phyloP scores from a whole-genome alignment of 192 early-diverging fungal genomes.

The Geranomyces variabilis region DNA sequence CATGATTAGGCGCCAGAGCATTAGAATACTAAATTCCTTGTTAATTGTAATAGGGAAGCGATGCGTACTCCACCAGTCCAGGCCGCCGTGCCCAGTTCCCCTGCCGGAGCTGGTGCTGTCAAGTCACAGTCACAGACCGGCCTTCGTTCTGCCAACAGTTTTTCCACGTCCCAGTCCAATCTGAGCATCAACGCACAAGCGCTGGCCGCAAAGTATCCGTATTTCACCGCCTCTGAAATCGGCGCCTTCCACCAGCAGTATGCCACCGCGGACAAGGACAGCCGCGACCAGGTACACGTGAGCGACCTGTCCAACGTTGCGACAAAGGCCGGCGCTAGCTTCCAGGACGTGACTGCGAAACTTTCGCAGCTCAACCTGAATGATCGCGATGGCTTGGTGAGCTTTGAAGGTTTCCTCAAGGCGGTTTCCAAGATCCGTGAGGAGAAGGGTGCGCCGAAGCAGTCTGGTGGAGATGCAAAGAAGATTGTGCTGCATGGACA shows the following conservation, averaged over 20 bases:
- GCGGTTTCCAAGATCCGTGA: slow-evolving; percentile 51
- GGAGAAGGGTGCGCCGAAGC: slow-evolving; percentile 51
- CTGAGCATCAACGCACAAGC: slow-evolving; percentile 43
- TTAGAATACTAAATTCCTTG: no score
- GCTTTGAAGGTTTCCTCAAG: slow-evolving; percentile 55
- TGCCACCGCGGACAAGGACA: slow-evolving; percentile 48
- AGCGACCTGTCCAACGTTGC: slow-evolving; percentile 51
- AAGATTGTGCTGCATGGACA: slow-evolving; percentile 86
- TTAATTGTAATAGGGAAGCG: no score
- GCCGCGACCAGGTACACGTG: slow-evolving; percentile 41
- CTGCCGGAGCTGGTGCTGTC: no score
- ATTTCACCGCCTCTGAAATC: slow-evolving; percentile 56
- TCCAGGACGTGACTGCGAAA: slow-evolving; percentile 48
- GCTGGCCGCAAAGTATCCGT: slow-evolving; percentile 49
- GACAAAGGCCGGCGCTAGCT: slow-evolving; percentile 54
- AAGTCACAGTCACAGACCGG: background rate
- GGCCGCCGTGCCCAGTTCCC: no score
- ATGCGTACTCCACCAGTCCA: no score
- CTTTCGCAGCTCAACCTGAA: slow-evolving; percentile 39
- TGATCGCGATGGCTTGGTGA: slow-evolving; percentile 44
- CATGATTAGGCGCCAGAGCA: no score
- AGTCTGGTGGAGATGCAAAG: slow-evolving; percentile 57
- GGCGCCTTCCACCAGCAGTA: slow-evolving; percentile 58
- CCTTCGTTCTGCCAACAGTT: background rate
- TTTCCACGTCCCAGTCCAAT: slow-evolving; percentile 9